Evolutionary conservation across 169 alveolate species (phyloP).

Genomic region (Eimeria sp.): DNA sequence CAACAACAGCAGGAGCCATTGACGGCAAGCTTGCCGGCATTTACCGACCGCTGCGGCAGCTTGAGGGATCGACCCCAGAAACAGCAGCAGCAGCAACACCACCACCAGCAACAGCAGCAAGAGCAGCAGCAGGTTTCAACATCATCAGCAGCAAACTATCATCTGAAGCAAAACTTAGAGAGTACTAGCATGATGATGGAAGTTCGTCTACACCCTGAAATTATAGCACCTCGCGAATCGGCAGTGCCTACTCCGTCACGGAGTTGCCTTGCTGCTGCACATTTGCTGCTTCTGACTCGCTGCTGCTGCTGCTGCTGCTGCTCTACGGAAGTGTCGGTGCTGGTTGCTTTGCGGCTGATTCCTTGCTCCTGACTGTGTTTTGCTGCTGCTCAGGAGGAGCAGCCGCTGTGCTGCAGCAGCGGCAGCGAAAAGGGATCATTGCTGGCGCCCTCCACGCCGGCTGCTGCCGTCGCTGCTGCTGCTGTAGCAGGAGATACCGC

Average conservation of each 20-base stretch:
- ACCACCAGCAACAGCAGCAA: not conserved
- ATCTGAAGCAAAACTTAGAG: constrained; percentile 9
- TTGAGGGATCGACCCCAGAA: not conserved
- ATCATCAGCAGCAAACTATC: no score
- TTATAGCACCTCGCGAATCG: not conserved
- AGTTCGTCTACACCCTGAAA: not conserved
- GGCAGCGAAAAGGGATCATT: constrained; percentile 28
- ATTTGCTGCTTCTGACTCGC: not conserved
- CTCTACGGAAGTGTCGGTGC: not conserved
- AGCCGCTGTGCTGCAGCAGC: constrained; percentile 45
- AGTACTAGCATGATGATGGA: constrained; percentile 35
- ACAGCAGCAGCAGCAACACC: constrained; percentile 15
- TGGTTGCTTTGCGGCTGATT: not conserved
- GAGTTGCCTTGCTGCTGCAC: not conserved
- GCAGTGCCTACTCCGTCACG: no score
- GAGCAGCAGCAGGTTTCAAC: not conserved
- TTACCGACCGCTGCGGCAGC: not conserved
- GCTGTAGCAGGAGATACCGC: not conserved
- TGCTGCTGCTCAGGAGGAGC: constrained; percentile 27
- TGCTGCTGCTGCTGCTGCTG: constrained; percentile 2
- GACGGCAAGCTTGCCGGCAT: not conserved
- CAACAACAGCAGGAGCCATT: not conserved
- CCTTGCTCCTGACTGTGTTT: not conserved
- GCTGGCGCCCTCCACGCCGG: not conserved
- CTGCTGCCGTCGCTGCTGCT: not conserved